Evolutionary conservation across 2,329 filamentous ascomycete species (phyloP).

Genomic region (Endoconidiophora laricicola): DNA sequence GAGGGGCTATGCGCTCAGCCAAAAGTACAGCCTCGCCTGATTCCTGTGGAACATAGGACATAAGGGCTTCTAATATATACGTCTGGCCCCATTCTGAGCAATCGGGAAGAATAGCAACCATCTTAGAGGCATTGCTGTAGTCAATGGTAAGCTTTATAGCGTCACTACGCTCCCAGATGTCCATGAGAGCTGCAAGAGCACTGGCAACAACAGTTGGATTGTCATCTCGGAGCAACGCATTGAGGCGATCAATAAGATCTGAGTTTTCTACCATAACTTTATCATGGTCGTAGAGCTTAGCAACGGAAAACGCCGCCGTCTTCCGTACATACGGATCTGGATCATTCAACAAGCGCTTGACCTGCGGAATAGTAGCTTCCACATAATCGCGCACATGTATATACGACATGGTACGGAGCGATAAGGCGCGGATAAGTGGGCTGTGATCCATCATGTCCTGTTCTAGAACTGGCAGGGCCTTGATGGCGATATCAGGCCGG

Average conservation of each 20-base stretch:
- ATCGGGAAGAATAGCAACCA: constrained; percentile 88
- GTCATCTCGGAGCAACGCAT: constrained; percentile 78
- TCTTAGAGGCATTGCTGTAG: constrained; percentile 92
- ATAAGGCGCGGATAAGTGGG: constrained; percentile 78
- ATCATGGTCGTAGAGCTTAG: constrained; percentile 96
- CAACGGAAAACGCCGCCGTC: constrained; percentile 88
- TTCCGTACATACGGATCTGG: constrained; percentile 92
- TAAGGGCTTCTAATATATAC: constrained; percentile 92
- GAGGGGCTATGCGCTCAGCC: constrained; percentile 86
- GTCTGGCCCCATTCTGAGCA: constrained; percentile 99
- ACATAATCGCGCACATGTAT: constrained; percentile 94
- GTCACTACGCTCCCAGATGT: constrained; percentile 97
- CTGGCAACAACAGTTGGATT: constrained; percentile 96
- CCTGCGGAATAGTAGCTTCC: constrained; percentile 68
- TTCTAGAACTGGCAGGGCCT: constrained; percentile 75
- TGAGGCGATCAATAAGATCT: constrained; percentile 81
- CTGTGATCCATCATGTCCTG: constrained; percentile 87
- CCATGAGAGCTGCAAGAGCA: constrained; percentile 77
- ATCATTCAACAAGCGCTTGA: constrained; percentile 72
- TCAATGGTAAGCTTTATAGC: constrained; percentile 97
- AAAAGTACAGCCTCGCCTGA: constrained; percentile 72
- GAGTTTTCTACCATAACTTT: constrained; percentile 75
- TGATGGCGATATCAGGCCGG: constrained; percentile 85
- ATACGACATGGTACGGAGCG: constrained; percentile 90
- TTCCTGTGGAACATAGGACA: constrained; percentile 94